These are phyloP conservation scores for Macrotyloma uniflorum DNA, from an alignment of 306 rosid genomes.

Conservation along the genomic window DNA sequence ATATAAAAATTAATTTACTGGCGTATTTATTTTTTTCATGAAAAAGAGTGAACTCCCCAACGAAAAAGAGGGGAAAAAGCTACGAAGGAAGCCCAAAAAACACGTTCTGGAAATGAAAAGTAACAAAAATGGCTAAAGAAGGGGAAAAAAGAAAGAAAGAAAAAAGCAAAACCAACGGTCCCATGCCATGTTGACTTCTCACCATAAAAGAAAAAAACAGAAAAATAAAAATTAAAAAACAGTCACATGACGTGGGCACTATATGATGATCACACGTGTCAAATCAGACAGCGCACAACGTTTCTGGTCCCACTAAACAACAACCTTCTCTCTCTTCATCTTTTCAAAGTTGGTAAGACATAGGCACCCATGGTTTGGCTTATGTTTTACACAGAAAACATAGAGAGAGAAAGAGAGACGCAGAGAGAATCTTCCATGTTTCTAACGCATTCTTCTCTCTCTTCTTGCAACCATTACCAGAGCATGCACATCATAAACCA, in stretches of 20 bases:
- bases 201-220: conserved; percentile 32
- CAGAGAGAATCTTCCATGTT: conserved; percentile 31
- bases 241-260: conserved; percentile 27
- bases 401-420: conserved; percentile 4
- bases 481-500: conserved; percentile 80
- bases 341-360: conserved; percentile 68
- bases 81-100: conserved; percentile 9
- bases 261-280: conserved; percentile 33
- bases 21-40: conserved; percentile 25
- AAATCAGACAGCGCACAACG: background rate
- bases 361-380: conserved; percentile 45
- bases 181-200: conserved; percentile 55
- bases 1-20: background rate
- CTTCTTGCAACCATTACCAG: conserved; percentile 3
- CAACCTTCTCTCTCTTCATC: conserved; percentile 44
- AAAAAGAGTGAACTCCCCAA: conserved; percentile 11
- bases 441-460: conserved; percentile 20
- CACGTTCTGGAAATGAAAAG: conserved; percentile 34
- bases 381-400: conserved; percentile 59
- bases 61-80: background rate
- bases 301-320: conserved; percentile 41
- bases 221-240: background rate
- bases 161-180: conserved; percentile 42
- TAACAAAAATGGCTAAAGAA: background rate
- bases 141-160: background rate